Percentiles rank a stretch among this genome's conserved stretches.
phyloP scores from a whole-genome alignment of 805 yeast species.

The Sugiyamaella valdiviana region DNA sequence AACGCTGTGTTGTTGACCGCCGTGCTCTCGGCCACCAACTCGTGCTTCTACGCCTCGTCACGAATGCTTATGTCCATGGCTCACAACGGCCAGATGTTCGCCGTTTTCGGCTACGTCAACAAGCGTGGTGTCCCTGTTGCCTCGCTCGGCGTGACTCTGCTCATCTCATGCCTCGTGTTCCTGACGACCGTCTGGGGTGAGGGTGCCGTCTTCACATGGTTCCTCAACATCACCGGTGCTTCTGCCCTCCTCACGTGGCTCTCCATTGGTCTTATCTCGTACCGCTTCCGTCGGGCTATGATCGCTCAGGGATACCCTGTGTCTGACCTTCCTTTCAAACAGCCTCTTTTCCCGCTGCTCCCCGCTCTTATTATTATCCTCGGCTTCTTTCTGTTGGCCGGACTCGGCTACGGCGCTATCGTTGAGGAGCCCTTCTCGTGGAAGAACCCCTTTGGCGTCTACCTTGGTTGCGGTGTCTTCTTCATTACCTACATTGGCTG shows the following conservation, averaged over 20 bases:
- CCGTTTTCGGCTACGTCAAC: conserved; percentile 43
- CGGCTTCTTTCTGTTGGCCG: conserved; percentile 54
- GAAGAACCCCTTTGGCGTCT: conserved; percentile 41
- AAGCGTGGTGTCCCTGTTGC: conserved; percentile 53
- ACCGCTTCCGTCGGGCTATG: conserved; percentile 56
- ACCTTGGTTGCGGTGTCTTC: conserved; percentile 40
- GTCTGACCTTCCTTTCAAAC: conserved; percentile 47
- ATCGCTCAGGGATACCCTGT: conserved; percentile 46
- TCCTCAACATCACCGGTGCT: conserved; percentile 55
- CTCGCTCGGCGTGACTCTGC: conserved; percentile 46
- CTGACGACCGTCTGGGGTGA: conserved; percentile 57
- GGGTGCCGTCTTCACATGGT: conserved; percentile 56
- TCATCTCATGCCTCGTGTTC: conserved; percentile 55
- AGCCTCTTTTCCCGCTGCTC: conserved; percentile 46
- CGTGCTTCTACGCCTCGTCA: conserved; percentile 58
- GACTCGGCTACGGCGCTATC: conserved; percentile 30
- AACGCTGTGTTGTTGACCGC: conserved; percentile 57
- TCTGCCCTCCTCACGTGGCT: conserved; percentile 60
- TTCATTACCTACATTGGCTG: conserved; percentile 38
- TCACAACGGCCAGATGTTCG: conserved; percentile 50
- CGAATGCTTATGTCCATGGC: conserved; percentile 57
- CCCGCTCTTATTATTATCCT: conserved; percentile 47
- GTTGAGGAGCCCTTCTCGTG: conserved; percentile 28
- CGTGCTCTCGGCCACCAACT: conserved; percentile 57
- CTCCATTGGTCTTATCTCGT: conserved; percentile 49